phyloP scores from a whole-genome alignment of 768 basidiomycete genomes.

The Termitomyces sp. region DNA sequence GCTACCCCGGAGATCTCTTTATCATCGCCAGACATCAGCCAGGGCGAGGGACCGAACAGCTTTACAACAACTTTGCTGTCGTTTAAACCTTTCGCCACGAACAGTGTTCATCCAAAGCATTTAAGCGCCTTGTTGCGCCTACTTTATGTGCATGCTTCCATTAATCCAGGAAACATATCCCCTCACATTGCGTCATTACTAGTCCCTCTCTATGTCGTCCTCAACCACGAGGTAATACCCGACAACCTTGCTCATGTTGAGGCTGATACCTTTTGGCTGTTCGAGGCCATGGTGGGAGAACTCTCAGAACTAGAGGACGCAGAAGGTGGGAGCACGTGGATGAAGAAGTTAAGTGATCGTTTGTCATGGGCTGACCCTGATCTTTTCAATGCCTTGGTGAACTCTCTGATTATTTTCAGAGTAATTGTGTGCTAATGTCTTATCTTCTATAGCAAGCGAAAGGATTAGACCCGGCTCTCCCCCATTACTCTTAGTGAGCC shows the following conservation, averaged over 20 bases:
- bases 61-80: conserved; percentile 49
- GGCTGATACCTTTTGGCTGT: conserved; percentile 82
- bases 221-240: conserved; percentile 59
- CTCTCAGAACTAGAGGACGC: conserved; percentile 73
- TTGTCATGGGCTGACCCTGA: conserved; percentile 65
- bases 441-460: conserved; percentile 45
- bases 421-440: conserved; percentile 6
- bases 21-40: conserved; percentile 31
- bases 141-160: conserved; percentile 64
- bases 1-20: conserved; percentile 35
- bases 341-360: conserved; percentile 57
- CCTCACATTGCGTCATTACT: conserved; percentile 69
- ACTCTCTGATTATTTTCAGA: conserved; percentile 17
- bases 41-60: conserved; percentile 22
- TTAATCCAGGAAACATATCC: conserved; percentile 72
- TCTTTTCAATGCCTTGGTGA: conserved; percentile 57
- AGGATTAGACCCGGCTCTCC: conserved; percentile 67
- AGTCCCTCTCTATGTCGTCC: conserved; percentile 63
- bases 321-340: conserved; percentile 61
- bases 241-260: conserved; percentile 67
- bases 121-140: conserved; percentile 65
- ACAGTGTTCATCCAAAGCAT: conserved; percentile 57
- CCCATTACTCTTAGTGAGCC: conserved; percentile 80
- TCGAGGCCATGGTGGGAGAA: conserved; percentile 72
- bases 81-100: conserved; percentile 43